Evolutionary conservation across 768 basidiomycete species (phyloP).

Genomic region (Termitomyces sp.): DNA sequence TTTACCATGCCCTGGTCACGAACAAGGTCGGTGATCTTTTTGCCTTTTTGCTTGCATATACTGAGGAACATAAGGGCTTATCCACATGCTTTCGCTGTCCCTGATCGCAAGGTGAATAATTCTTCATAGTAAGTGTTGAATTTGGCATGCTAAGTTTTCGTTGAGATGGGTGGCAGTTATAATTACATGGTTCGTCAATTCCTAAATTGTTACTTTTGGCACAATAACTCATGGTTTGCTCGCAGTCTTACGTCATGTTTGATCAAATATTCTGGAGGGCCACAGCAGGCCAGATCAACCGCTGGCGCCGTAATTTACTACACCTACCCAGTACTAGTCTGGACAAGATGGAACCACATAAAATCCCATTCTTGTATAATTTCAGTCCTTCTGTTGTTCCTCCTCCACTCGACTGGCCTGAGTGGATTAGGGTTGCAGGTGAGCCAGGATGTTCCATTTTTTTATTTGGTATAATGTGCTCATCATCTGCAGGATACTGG

Average conservation of each 20-base stretch:
- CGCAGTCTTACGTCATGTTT: conserved; percentile 90
- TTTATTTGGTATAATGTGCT: not conserved
- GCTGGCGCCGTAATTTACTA: conserved; percentile 80
- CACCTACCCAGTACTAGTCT: conserved; percentile 76
- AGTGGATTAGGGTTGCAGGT: conserved; percentile 96
- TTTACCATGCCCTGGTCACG: conserved; percentile 99
- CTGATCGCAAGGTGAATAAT: conserved; percentile 73
- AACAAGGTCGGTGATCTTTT: conserved; percentile 55
- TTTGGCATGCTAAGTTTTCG: conserved; percentile 8
- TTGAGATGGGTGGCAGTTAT: conserved; percentile 90
- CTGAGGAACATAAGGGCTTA: conserved; percentile 56
- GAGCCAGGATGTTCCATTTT: conserved; percentile 1
- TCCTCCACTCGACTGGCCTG: conserved; percentile 95
- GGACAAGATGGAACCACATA: conserved; percentile 96
- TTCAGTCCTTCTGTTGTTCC: conserved; percentile 90
- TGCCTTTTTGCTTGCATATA: conserved; percentile 4
- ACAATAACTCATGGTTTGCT: conserved; percentile 3
- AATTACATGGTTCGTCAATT: conserved; percentile 83
- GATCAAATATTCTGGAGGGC: conserved; percentile 98
- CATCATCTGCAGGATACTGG: conserved; percentile 79
- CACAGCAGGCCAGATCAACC: conserved; percentile 89
- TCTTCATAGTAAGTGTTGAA: not conserved
- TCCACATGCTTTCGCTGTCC: conserved; percentile 97
- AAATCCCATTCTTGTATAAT: conserved; percentile 97
- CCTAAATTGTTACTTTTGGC: conserved; percentile 1